Conservation (phyloP, 2,329 filamentous ascomycete species). For the Colletotrichum plurivorum region DNA sequence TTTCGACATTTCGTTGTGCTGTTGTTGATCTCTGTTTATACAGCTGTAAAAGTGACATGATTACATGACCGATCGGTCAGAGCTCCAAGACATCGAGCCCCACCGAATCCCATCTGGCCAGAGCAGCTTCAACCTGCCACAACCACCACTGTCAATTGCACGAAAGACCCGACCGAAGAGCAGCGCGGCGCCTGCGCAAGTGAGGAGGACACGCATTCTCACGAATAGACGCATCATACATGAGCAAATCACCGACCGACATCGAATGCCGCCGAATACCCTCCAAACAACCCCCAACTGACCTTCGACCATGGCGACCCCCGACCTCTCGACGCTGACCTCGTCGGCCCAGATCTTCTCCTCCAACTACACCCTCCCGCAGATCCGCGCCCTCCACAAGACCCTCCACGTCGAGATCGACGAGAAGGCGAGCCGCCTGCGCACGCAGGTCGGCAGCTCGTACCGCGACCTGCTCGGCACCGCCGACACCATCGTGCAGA, state of each 20-base stretch:
- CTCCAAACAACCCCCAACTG: slow-evolving; percentile 1
- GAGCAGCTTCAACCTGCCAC: slow-evolving; percentile 21
- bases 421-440: slow-evolving; percentile 73
- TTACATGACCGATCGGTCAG: not conserved
- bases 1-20: too few species aligned
- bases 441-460: slow-evolving; percentile 74
- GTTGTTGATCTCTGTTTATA: too few species aligned
- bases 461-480: slow-evolving; percentile 94
- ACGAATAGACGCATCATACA: slow-evolving; percentile 14
- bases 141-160: too few species aligned
- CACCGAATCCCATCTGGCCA: slow-evolving; percentile 35
- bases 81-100: slow-evolving; percentile 32
- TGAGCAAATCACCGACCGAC: not conserved
- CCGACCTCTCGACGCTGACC: slow-evolving; percentile 64
- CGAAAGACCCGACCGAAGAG: too few species aligned
- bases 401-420: slow-evolving; percentile 71
- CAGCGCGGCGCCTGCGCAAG: too few species aligned
- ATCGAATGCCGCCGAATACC: slow-evolving; percentile 8
- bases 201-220: not conserved
- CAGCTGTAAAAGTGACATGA: too few species aligned
- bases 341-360: slow-evolving; percentile 70
- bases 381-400: slow-evolving; percentile 75
- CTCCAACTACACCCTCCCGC: slow-evolving; percentile 70
- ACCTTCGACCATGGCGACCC: slow-evolving; percentile 43
- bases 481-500: slow-evolving; percentile 92